Conservation (phyloP, 139 green algal genomes). For the Chlorella sp. region DNA sequence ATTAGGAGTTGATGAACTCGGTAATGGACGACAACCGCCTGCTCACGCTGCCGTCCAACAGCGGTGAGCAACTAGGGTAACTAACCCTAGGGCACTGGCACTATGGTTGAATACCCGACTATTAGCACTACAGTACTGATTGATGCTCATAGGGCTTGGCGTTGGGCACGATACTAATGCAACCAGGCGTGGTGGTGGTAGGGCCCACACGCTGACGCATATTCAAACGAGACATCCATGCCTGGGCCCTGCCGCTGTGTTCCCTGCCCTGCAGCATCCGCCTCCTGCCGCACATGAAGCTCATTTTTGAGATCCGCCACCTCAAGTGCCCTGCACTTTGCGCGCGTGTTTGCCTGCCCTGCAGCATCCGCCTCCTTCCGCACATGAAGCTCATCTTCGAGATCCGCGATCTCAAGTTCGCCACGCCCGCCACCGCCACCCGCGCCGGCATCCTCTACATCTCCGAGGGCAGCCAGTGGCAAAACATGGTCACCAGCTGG, state of each 20-base stretch:
- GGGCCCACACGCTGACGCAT: too few species aligned
- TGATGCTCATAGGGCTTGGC: too few species aligned
- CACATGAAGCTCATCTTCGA: conserved; percentile 90
- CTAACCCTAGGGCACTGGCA: too few species aligned
- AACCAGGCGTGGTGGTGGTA: too few species aligned
- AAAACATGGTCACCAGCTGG: conserved; percentile 69
- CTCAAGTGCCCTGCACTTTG: too few species aligned
- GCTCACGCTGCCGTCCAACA: conserved; percentile 82
- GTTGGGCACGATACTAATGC: too few species aligned
- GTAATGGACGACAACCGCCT: conserved; percentile 88
- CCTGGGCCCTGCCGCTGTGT: too few species aligned
- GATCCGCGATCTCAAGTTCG: conserved; percentile 78
- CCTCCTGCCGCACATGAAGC: conserved; percentile 79
- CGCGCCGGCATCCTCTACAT: conserved; percentile 83
- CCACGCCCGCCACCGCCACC: conserved; percentile 78
- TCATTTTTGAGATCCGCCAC: conserved; percentile 82
- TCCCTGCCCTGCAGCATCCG: conserved; percentile 64
- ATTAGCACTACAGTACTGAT: too few species aligned
- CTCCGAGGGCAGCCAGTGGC: conserved; percentile 73
- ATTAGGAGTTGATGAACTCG: conserved; percentile 87
- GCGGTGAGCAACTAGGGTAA: too few species aligned
- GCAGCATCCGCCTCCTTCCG: conserved; percentile 67
- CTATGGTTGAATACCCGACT: too few species aligned
- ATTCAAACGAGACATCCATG: too few species aligned
- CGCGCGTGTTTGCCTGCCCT: too few species aligned